Base-by-base conservation (phyloP, 164 flowering plant genomes). In the Kingdonia uniflora region DNA sequence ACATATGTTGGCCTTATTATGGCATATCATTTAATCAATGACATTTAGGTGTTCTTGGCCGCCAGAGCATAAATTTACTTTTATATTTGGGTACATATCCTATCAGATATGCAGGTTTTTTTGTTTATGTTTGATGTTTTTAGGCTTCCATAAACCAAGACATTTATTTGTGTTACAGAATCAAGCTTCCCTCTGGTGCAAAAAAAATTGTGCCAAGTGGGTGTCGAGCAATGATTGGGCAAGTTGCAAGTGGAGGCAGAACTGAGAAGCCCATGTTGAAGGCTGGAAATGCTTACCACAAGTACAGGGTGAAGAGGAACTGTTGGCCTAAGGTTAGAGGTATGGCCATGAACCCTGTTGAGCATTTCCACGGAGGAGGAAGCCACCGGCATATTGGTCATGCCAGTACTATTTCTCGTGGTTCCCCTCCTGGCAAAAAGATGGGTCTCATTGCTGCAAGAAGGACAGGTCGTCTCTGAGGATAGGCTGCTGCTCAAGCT, bases 271-370 rank as follows among this genome's bases (percentile, higher is more conserved):
- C 56, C 8, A 11, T 56, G 59, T 29, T 56, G 11, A 56, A 44
- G 51, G 59, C 59, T 11, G 59, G 59, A 1, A 45, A 26, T 4
- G 51, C 59, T 3, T 56, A 56, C 42, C 59, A 56, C 59, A 56
- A 56, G 49, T 45, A 26, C 42, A 44, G 59, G 10, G 59, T 45
- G 24, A 56, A 56, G 59, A 56, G 59, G 42, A 56, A 45, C 51
- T 44, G 59, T 16, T 56, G 59, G 59, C 59, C 59, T 35, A 56
- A 56, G 59, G 59, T 56, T 29, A 49, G 59, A 8, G 59, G 59
- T 56, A 49, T 56, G 23, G 59, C 59, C 17, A 56, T 56, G 59
- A 56, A 56, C 17, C 59, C 59, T 17, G 59, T 56, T 1, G 59
- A 56, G 59, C 59, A 56, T 56, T 49, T 49, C 23, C 59, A 56